These are phyloP conservation scores for Colletotrichum nymphaeae DNA, from an alignment of 2,329 filamentous ascomycete genomes.

Conservation along the genomic window DNA sequence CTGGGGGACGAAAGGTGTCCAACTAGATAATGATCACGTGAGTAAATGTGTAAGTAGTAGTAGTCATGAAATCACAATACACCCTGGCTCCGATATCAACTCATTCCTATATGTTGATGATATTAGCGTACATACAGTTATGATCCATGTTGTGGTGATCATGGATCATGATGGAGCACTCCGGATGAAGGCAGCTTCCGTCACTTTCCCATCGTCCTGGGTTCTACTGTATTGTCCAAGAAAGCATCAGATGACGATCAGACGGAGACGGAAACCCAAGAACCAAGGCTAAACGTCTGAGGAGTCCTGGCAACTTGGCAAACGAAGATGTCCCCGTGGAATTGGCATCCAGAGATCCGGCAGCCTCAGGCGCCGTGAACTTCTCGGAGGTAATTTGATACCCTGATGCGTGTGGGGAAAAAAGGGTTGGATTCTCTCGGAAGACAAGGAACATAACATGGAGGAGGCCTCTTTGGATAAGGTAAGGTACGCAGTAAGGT, in stretches of 20 bases:
- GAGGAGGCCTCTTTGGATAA: constrained; percentile 1
- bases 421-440: neutral
- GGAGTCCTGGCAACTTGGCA: neutral
- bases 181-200: neutral
- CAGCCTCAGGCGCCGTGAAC: neutral
- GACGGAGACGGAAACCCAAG: neutral
- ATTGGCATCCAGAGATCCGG: constrained; percentile 5
- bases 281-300: neutral
- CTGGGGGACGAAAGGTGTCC: no score
- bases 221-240: neutral
- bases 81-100: neutral
- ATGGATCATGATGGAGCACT: neutral
- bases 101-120: no score
- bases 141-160: no score
- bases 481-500: no score
- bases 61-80: neutral
- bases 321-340: no score
- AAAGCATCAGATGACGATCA: neutral
- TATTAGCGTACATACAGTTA: no score
- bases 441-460: no score
- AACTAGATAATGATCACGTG: neutral
- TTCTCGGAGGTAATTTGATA: constrained; percentile 15
- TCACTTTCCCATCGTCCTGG: neutral
- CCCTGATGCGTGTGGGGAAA: neutral
- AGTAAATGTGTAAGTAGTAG: neutral